phyloP scores from a whole-genome alignment of 768 basidiomycete genomes.

The Leccinum barrowsii region DNA sequence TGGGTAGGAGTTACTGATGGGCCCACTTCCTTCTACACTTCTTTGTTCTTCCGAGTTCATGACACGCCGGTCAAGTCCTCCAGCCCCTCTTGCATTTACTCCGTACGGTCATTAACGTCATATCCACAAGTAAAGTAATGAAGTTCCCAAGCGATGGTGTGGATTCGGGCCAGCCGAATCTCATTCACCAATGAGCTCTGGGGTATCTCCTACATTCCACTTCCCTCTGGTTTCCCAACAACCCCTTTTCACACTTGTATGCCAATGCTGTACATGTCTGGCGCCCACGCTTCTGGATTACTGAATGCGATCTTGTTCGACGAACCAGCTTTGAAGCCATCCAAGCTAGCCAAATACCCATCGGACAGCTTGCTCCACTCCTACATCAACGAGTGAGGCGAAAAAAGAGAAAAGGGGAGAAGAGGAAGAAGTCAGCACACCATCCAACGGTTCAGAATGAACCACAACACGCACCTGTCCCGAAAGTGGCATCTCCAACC shows the following conservation, averaged over 20 bases:
- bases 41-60: too few species aligned
- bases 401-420: not conserved
- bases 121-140: too few species aligned
- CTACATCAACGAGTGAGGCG: not conserved
- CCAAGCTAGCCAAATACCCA: slow-evolving; percentile 5
- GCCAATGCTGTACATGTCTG: slow-evolving; percentile 8
- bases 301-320: slow-evolving; percentile 2
- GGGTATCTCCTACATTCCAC: slow-evolving; percentile 26
- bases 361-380: slow-evolving; percentile 4
- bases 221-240: too few species aligned
- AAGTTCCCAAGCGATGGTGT: too few species aligned
- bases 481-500: slow-evolving; percentile 6
- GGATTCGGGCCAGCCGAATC: too few species aligned
- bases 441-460: not conserved
- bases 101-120: too few species aligned
- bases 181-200: too few species aligned
- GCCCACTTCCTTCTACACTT: too few species aligned
- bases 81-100: too few species aligned
- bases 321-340: slow-evolving; percentile 7
- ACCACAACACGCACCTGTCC: slow-evolving; percentile 1
- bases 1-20: too few species aligned
- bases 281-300: slow-evolving; percentile 3
- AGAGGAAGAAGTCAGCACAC: not conserved
- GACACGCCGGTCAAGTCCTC: too few species aligned
- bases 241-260: not conserved